A percentile compares a stretch with the other conserved stretches of the same genome.
phyloP scores from a whole-genome alignment of 1,284 basidiomycete genomes.

The Inonotus obliquus region DNA sequence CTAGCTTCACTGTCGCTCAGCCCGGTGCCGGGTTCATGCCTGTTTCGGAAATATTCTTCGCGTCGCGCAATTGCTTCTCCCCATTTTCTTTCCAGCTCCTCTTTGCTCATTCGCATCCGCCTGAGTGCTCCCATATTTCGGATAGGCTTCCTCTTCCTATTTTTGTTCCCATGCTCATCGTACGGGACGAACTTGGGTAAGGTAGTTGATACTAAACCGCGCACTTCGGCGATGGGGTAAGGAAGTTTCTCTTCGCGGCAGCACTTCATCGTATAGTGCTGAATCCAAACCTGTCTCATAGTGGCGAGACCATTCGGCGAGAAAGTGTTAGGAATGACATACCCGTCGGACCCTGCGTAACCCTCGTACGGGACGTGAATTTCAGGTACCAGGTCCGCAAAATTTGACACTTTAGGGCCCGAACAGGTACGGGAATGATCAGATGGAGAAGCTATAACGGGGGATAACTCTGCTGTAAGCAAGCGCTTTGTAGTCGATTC shows the following conservation, averaged over 20 bases:
- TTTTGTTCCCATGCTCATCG: conserved; percentile 5
- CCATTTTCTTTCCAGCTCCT: neutral
- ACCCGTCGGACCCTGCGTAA: conserved; percentile 3
- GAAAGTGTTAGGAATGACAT: conserved; percentile 3
- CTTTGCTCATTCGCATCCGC: neutral
- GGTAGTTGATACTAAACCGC: neutral
- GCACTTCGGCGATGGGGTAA: conserved; percentile 9
- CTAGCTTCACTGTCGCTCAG: conserved; percentile 1
- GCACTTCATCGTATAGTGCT: conserved; percentile 2
- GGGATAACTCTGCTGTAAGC: too few species aligned
- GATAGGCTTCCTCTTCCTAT: neutral
- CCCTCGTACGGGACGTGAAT: conserved; percentile 15
- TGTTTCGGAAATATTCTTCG: neutral
- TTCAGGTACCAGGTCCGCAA: neutral
- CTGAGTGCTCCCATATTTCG: conserved; percentile 2
- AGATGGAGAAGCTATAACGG: too few species aligned
- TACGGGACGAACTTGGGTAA: neutral
- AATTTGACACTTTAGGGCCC: neutral
- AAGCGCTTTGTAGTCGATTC: too few species aligned
- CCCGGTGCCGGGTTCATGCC: neutral
- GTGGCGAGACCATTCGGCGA: neutral
- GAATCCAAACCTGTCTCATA: conserved; percentile 8
- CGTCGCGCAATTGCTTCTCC: neutral
- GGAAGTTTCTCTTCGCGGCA: conserved; percentile 7
- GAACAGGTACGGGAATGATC: too few species aligned